Percentiles rank a stretch among this genome's conserved stretches.
These are phyloP conservation scores for Aspergillus sp. DNA, from an alignment of 2,329 filamentous ascomycete genomes.

Conservation along the genomic window DNA sequence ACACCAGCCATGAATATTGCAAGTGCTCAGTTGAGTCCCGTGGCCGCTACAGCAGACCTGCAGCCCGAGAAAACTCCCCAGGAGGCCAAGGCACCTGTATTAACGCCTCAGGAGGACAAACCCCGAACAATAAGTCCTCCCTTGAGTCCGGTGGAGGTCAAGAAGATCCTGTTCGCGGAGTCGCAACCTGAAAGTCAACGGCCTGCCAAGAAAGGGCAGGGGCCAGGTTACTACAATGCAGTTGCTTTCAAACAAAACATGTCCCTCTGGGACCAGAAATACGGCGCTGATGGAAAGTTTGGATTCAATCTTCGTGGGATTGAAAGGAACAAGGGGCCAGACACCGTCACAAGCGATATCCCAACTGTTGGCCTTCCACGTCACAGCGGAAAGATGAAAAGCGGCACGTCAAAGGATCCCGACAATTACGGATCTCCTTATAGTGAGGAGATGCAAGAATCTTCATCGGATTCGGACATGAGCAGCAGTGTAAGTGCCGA, in stretches of 20 bases:
- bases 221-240: constrained; percentile 53
- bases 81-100: constrained; percentile 1
- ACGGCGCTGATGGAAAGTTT: constrained; percentile 52
- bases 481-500: constrained; percentile 30
- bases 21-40: neutral
- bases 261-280: constrained; percentile 55
- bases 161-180: constrained; percentile 48
- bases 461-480: constrained; percentile 29
- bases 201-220: constrained; percentile 16
- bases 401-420: neutral
- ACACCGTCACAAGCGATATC: constrained; percentile 28
- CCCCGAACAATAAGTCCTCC: constrained; percentile 41
- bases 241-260: constrained; percentile 54
- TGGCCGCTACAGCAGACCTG: neutral
- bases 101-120: constrained; percentile 20
- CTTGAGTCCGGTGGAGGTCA: constrained; percentile 43
- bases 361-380: constrained; percentile 43
- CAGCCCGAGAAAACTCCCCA: constrained; percentile 10
- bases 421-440: constrained; percentile 12
- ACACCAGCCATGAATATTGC: constrained; percentile 3
- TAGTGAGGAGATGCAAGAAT: constrained; percentile 12
- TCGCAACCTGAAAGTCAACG: constrained; percentile 10
- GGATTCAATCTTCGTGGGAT: constrained; percentile 32
- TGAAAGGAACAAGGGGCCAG: constrained; percentile 7
- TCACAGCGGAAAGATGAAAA: constrained; percentile 18